Percentiles rank a stretch among this genome's conserved stretches.
These are phyloP conservation scores for Arthroderma sp. DNA, from an alignment of 2,329 filamentous ascomycete genomes.

Conservation along the genomic window DNA sequence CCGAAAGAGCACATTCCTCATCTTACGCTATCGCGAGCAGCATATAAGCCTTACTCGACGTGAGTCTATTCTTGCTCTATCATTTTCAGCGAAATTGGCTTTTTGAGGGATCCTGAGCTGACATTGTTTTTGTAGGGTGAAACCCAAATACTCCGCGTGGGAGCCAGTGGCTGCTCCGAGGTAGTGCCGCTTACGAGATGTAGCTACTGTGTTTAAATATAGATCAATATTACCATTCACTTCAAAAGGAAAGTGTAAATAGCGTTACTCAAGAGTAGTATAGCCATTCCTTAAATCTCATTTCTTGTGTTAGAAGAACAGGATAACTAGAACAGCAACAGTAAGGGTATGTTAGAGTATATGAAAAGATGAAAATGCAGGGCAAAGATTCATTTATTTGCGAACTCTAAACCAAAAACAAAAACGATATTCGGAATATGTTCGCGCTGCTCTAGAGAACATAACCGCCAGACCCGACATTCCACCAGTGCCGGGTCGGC, in stretches of 20 bases:
- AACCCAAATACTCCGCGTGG: slow-evolving; percentile 23
- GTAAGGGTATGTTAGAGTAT: too few species aligned
- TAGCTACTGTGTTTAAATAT: not conserved
- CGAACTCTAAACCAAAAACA: too few species aligned
- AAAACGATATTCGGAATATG: too few species aligned
- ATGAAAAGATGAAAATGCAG: too few species aligned
- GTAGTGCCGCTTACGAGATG: slow-evolving; percentile 4
- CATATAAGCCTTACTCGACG: slow-evolving; percentile 93
- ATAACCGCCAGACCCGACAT: slow-evolving; percentile 54
- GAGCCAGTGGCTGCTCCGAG: slow-evolving; percentile 20
- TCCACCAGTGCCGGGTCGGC: slow-evolving; percentile 66
- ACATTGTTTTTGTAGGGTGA: slow-evolving; percentile 16
- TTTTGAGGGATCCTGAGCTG: not conserved
- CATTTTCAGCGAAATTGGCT: not conserved
- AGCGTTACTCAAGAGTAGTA: too few species aligned
- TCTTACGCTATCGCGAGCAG: slow-evolving; percentile 59
- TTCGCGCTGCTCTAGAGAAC: slow-evolving; percentile 34
- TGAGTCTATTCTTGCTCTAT: slow-evolving; percentile 36
- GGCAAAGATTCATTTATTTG: too few species aligned
- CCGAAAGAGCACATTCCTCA: slow-evolving; percentile 59
- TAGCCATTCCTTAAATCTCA: too few species aligned
- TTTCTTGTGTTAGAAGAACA: too few species aligned
- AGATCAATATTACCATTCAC: not conserved
- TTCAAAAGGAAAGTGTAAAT: too few species aligned
- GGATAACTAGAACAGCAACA: too few species aligned